phyloP scores from a whole-genome alignment of 139 green algal genomes.

The Volvox africanus region DNA sequence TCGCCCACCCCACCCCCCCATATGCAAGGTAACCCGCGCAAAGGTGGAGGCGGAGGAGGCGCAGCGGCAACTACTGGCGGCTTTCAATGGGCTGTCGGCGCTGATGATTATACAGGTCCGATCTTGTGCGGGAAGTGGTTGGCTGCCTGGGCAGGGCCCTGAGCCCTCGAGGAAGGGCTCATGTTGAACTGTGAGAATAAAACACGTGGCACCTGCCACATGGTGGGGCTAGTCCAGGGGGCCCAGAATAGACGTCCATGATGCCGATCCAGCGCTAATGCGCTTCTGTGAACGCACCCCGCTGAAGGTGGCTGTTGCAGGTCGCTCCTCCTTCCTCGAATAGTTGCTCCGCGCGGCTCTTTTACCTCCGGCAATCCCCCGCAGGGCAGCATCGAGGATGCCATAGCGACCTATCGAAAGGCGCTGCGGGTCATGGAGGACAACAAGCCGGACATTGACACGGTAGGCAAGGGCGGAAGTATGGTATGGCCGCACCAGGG shows the following conservation, averaged over 20 bases:
- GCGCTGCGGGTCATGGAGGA: slow-evolving; percentile 67
- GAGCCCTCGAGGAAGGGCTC: too few relatives aligned
- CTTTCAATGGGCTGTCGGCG: slow-evolving; percentile 88
- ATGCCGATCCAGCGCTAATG: too few relatives aligned
- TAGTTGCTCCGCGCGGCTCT: neutral
- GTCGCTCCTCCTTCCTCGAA: neutral
- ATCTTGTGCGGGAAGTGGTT: neutral
- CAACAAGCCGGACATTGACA: slow-evolving; percentile 54
- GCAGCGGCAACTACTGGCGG: slow-evolving; percentile 81
- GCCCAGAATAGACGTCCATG: too few relatives aligned
- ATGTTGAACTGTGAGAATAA: too few relatives aligned
- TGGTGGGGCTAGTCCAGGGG: too few relatives aligned
- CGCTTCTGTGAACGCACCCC: too few relatives aligned
- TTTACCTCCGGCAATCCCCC: neutral
- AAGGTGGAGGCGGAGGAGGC: slow-evolving; percentile 90
- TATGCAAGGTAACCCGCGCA: slow-evolving; percentile 64
- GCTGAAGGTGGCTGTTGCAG: neutral
- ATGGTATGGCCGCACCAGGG: neutral
- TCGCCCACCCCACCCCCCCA: neutral
- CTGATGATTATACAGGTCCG: slow-evolving; percentile 75
- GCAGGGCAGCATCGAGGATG: slow-evolving; percentile 51
- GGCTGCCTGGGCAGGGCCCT: too few relatives aligned
- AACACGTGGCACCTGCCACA: too few relatives aligned
- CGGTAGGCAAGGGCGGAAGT: slow-evolving; percentile 3
- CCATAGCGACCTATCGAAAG: slow-evolving; percentile 79